phyloP scores from a whole-genome alignment of 768 basidiomycete species.

The Lactarius evosmus region DNA sequence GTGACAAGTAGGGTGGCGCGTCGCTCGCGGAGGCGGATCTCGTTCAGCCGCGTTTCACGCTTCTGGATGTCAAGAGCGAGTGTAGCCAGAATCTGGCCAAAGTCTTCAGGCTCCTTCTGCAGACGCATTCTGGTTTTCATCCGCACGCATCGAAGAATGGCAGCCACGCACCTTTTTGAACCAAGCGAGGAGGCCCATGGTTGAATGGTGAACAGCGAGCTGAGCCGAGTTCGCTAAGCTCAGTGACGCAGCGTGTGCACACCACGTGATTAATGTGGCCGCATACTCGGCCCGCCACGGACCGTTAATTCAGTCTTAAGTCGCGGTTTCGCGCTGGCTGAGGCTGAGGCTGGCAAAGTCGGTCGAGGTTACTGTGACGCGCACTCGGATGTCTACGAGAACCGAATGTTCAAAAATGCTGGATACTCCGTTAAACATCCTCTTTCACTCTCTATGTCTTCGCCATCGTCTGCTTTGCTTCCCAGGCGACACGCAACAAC shows the following conservation, averaged over 20 bases:
- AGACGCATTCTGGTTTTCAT: neutral
- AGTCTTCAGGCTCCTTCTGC: constrained; percentile 65
- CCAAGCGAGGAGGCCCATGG: constrained; percentile 29
- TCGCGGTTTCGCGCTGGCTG: neutral
- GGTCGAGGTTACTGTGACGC: neutral
- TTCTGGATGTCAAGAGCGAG: constrained; percentile 69
- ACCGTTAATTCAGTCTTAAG: neutral
- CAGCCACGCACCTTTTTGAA: constrained; percentile 28
- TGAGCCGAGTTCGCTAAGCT: constrained; percentile 6
- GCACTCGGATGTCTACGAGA: constrained; percentile 20
- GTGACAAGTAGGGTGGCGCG: constrained; percentile 75
- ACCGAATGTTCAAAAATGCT: constrained; percentile 24
- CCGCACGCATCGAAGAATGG: neutral
- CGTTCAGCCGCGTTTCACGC: constrained; percentile 69
- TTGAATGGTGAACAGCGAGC: neutral
- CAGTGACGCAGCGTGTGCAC: neutral
- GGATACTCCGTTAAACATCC: neutral
- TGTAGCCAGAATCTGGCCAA: constrained; percentile 65
- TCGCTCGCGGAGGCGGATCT: constrained; percentile 82
- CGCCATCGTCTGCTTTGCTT: neutral
- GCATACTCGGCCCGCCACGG: neutral
- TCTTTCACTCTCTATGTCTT: neutral
- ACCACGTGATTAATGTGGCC: neutral
- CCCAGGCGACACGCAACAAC: constrained; percentile 3
- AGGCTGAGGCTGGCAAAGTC: neutral